Base-by-base conservation (phyloP, 768 basidiomycete species). In the Lyophyllum semitale region DNA sequence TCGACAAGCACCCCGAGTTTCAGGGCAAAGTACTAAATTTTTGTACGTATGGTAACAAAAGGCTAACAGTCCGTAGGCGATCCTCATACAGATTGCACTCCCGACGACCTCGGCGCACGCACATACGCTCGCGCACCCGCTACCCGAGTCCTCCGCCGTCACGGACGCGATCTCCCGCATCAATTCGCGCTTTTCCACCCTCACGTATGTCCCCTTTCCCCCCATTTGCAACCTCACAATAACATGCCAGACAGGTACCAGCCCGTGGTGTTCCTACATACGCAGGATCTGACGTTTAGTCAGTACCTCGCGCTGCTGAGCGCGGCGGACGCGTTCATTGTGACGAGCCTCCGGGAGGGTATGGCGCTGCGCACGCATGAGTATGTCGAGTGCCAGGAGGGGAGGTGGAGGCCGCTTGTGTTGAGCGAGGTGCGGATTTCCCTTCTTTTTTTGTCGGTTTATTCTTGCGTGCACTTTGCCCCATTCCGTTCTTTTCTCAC, bases 311-410 rank as follows among this genome's bases (percentile, higher is more conserved):
- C 89, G 8, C 73, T 95, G 33, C 71, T 94, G 54, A 91, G 80
- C 11, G 85, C 90, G 6, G 93, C 89, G 4, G 93, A 94, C 68
- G 90, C 88, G 37, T 94, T 95, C 71, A 75, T 93, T 59, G 87
- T 92, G 20, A 89, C 90, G 5, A 89, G 88, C 66, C 72, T 95
- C 69, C 77, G 93, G 2, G 93, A 95, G 69, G 93, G 93, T 0
- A 94, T 95, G 93, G 91, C 91, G 9, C 71, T 93, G 48, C 77
- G 88, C 43, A 86, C 87, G 1, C 90, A 92, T 65, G 90, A 93
- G 67, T 93, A 84, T 64, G 90, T 95, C 11, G 89, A 91, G 68
- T 93, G 91, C 63, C 93, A 93, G 67, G 87, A 90, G 63, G 84
- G 73, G 15, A 71, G 78, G 48, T 78, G 82, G 57, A 73, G 91